Percentiles rank a stretch among this genome's conserved stretches.
Conservation (phyloP, 2,329 filamentous ascomycete genomes). For the Tolypocladium amazonense region DNA sequence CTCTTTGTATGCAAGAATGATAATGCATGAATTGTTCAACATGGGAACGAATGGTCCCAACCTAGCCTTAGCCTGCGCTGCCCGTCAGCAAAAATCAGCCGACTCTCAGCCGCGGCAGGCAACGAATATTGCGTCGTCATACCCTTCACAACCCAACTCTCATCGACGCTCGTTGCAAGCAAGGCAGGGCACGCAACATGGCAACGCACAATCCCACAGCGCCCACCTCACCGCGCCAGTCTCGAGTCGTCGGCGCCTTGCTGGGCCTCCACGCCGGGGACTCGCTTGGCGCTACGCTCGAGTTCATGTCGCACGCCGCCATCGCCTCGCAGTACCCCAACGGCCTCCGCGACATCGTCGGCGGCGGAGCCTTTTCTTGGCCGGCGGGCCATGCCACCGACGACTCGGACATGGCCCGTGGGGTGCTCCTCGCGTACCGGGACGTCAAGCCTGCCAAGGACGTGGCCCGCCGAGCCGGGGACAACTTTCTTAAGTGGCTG, state of each 20-base stretch:
- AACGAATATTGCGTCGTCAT: background rate
- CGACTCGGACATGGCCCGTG: conserved; percentile 36
- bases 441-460: conserved; percentile 14
- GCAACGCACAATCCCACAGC: background rate
- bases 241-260: conserved; percentile 29
- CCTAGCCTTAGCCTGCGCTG: background rate
- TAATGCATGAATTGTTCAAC: background rate
- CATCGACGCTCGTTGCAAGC: background rate
- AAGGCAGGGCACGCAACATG: background rate
- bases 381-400: conserved; percentile 32
- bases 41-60: background rate
- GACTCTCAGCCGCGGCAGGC: background rate
- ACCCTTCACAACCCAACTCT: background rate
- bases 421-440: conserved; percentile 31
- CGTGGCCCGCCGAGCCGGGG: conserved; percentile 22
- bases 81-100: background rate
- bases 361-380: conserved; percentile 33
- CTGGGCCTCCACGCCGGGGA: conserved; percentile 36
- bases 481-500: conserved; percentile 30
- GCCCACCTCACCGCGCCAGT: conserved; percentile 6
- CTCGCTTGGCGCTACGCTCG: conserved; percentile 32
- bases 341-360: conserved; percentile 29
- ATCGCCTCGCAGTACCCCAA: conserved; percentile 24
- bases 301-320: conserved; percentile 25
- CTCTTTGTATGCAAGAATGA: background rate